Evolutionary conservation across 2,329 filamentous ascomycete genomes (phyloP), one percentile per base, ranked within the genome.

Genomic region (Aspergillus felis): DNA sequence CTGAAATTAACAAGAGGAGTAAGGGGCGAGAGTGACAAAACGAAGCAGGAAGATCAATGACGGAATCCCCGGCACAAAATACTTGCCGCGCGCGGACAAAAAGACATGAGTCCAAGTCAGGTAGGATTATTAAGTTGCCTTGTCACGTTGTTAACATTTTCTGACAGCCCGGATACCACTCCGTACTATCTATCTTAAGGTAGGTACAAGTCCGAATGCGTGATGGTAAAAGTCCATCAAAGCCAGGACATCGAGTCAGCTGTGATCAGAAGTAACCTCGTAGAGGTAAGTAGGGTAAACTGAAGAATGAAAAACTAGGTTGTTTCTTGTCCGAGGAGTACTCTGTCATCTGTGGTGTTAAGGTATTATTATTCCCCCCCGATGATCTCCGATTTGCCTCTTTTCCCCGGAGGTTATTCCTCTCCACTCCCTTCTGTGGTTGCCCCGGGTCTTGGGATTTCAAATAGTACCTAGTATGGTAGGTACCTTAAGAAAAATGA

Each of bases 341-440:
- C 32, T 38, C 14, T 38, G 14, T 17, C 32, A 38, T 17, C 32
- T 17, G 32, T 17, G 14, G 32, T 38, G 32, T 38, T 7, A 22
- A 22, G 22, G 22, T 22, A 17, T 17, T 38, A 29, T 17, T 38
- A 29, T 4, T 38, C 32, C 14, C 32, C 32, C 14, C 32, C 14
- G 32, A 38, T 38, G 14, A 38, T 38, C 14, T 38, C 14, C 17
- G 32, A 38, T 38, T 38, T 38, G 32, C 32, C 32, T 17, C 32
- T 17, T 29, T 38, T 38, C 32, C 32, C 32, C 44, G 44, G 44
- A 25, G 14, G 12, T 25, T 22, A 22, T 25, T 22, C 32, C 42
- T 54, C 50, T 35, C 51, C 55, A 54, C 51, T 54, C n/a, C 47
- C 47, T 44, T 32, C 22, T 20, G 22, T 28, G n/a, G 7, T 10